These are phyloP conservation scores for Capronia americana DNA, from an alignment of 2,329 filamentous ascomycete species.

Conservation along the genomic window DNA sequence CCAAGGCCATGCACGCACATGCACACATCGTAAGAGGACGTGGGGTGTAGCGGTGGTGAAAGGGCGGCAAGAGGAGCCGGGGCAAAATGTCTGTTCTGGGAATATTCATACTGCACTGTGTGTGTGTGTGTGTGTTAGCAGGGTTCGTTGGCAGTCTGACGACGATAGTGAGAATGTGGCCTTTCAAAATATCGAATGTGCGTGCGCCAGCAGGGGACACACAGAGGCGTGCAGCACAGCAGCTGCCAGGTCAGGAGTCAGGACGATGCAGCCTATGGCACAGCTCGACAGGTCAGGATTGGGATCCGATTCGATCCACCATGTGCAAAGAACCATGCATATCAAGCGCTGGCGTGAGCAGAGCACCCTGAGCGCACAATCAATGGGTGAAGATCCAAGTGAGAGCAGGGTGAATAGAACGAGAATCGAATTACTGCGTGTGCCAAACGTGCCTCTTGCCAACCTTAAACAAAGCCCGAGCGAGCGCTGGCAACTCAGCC, in stretches of 20 bases:
- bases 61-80: slow-evolving; percentile 3
- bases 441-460: not conserved
- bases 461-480: not conserved
- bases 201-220: not conserved
- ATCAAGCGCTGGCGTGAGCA: not conserved
- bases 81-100: slow-evolving; percentile 1
- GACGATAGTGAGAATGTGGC: slow-evolving; percentile 1
- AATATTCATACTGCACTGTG: not conserved
- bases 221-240: slow-evolving; percentile 12
- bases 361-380: not conserved
- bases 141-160: not conserved
- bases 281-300: not conserved
- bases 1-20: not conserved
- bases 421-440: not conserved
- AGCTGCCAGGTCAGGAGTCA: slow-evolving; percentile 17
- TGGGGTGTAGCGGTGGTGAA: not conserved
- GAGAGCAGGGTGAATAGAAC: not conserved
- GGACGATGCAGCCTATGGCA: slow-evolving; percentile 19
- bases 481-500: not conserved
- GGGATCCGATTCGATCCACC: slow-evolving; percentile 12
- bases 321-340: slow-evolving; percentile 12
- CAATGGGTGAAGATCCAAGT: not conserved
- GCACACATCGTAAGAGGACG: slow-evolving; percentile 4
- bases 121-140: not conserved
- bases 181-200: slow-evolving; percentile 9